These are phyloP conservation scores for Saccharum spontaneum DNA, from an alignment of 176 grass and related monocot species.

Conservation along the genomic window DNA sequence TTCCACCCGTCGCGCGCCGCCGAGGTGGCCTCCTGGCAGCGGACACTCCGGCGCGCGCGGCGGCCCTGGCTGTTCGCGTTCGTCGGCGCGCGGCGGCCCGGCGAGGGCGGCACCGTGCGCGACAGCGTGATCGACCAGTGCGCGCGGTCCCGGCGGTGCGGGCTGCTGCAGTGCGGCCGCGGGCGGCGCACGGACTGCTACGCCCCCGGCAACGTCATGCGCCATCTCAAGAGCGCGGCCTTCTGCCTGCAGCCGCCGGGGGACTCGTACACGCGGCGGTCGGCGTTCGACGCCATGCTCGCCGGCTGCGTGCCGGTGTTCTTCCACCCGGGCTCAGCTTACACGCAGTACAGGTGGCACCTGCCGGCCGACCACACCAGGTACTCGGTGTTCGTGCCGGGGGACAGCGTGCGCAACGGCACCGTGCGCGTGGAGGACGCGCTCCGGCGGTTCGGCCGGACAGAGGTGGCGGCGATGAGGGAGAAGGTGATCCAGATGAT, in stretches of 20 bases:
- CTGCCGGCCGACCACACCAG: constrained; percentile 42
- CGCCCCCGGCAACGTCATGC: constrained; percentile 40
- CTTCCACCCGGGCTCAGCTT: constrained; percentile 61
- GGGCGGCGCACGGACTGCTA: constrained; percentile 42
- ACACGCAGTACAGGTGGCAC: constrained; percentile 63
- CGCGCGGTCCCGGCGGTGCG: constrained; percentile 41
- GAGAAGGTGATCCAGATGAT: constrained; percentile 70
- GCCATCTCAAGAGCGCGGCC: constrained; percentile 43
- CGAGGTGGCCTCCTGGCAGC: constrained; percentile 60
- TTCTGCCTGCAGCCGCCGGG: constrained; percentile 77
- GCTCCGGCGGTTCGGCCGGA: constrained; percentile 33
- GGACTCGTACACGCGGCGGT: constrained; percentile 64
- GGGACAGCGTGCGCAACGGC: constrained; percentile 54
- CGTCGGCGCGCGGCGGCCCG: constrained; percentile 31
- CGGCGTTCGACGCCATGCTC: constrained; percentile 65
- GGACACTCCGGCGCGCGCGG: constrained; percentile 18
- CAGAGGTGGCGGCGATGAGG: constrained; percentile 54
- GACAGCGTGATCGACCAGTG: constrained; percentile 56
- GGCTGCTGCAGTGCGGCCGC: constrained; percentile 43
- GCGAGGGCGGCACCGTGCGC: constrained; percentile 25
- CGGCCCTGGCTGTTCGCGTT: constrained; percentile 71
- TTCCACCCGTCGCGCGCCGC: constrained; percentile 58
- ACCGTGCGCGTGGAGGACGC: constrained; percentile 57
- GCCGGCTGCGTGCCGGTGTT: constrained; percentile 77
- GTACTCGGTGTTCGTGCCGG: constrained; percentile 70